Evolutionary conservation across 805 yeast species (phyloP).

Genomic region (Ogataea saltuana): DNA sequence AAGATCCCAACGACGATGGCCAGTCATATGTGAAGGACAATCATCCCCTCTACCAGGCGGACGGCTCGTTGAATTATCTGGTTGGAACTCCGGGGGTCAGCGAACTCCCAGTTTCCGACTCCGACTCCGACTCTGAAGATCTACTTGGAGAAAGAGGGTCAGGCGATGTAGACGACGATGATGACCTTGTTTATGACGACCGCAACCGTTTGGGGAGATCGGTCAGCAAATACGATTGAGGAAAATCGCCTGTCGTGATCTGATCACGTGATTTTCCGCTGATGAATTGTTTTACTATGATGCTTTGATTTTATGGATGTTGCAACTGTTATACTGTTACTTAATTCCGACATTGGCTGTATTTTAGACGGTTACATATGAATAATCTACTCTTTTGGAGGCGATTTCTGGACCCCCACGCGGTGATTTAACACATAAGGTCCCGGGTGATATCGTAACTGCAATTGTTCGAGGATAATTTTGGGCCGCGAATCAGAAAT

Average conservation of each 20-base stretch:
- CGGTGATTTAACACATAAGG: too few species aligned
- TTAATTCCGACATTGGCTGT: slow-evolving; percentile 4
- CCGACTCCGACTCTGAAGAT: slow-evolving; percentile 33
- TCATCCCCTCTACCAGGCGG: slow-evolving; percentile 60
- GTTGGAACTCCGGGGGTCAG: slow-evolving; percentile 21
- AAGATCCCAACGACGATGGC: slow-evolving; percentile 82
- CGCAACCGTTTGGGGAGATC: slow-evolving; percentile 17
- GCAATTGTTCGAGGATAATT: too few species aligned
- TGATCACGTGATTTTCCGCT: slow-evolving; percentile 1
- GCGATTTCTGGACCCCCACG: too few species aligned
- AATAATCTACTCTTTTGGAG: too few species aligned
- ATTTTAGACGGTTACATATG: slow-evolving; percentile 6
- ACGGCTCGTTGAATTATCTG: slow-evolving; percentile 33
- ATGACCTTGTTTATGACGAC: slow-evolving; percentile 23
- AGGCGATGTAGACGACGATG: slow-evolving; percentile 23
- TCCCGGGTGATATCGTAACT: too few species aligned
- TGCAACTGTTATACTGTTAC: slow-evolving; percentile 1
- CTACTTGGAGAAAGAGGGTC: slow-evolving; percentile 27
- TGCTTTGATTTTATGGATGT: slow-evolving; percentile 8
- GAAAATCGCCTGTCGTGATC: too few species aligned
- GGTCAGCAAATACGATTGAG: slow-evolving; percentile 8
- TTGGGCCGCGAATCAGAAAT: too few species aligned
- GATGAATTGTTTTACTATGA: slow-evolving; percentile 4
- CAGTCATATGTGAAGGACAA: slow-evolving; percentile 64
- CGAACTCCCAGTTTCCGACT: slow-evolving; percentile 24